phyloP scores from a whole-genome alignment of 805 yeast genomes.

The Candida namnaoensis region DNA sequence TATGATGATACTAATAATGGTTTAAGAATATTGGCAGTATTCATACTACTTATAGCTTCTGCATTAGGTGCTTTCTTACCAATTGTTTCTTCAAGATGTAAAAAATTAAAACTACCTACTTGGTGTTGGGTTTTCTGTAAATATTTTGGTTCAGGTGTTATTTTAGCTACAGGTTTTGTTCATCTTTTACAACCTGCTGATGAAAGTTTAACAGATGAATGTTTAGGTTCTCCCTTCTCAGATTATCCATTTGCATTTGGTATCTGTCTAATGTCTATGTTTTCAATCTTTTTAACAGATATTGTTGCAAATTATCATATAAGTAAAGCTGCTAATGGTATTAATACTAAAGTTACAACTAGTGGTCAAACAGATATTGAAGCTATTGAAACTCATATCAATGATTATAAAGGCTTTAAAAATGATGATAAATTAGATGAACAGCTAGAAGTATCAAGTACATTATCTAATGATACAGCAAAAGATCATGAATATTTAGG shows the following conservation, averaged over 20 bases:
- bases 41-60: slow-evolving; percentile 52
- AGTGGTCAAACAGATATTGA: too few species aligned
- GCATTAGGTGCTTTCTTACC: slow-evolving; percentile 57
- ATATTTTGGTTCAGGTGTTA: slow-evolving; percentile 80
- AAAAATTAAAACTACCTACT: slow-evolving; percentile 48
- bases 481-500: too few species aligned
- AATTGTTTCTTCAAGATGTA: slow-evolving; percentile 46
- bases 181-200: slow-evolving; percentile 66
- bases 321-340: slow-evolving; percentile 19
- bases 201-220: slow-evolving; percentile 43
- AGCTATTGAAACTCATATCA: too few species aligned
- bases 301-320: slow-evolving; percentile 35
- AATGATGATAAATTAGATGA: too few species aligned
- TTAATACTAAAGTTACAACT: slow-evolving; percentile 4
- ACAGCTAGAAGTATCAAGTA: too few species aligned
- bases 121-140: slow-evolving; percentile 62
- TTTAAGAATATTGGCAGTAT: slow-evolving; percentile 49
- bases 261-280: slow-evolving; percentile 37
- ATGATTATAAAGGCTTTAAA: too few species aligned
- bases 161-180: slow-evolving; percentile 73
- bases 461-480: too few species aligned
- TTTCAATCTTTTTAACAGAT: slow-evolving; percentile 39
- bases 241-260: slow-evolving; percentile 52
- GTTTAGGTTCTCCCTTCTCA: slow-evolving; percentile 54
- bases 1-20: slow-evolving; percentile 28